Evolutionary conservation across 2,329 filamentous ascomycete species (phyloP), one percentile per base, ranked within the genome.

Genomic region (Chaetomium globosum): DNA sequence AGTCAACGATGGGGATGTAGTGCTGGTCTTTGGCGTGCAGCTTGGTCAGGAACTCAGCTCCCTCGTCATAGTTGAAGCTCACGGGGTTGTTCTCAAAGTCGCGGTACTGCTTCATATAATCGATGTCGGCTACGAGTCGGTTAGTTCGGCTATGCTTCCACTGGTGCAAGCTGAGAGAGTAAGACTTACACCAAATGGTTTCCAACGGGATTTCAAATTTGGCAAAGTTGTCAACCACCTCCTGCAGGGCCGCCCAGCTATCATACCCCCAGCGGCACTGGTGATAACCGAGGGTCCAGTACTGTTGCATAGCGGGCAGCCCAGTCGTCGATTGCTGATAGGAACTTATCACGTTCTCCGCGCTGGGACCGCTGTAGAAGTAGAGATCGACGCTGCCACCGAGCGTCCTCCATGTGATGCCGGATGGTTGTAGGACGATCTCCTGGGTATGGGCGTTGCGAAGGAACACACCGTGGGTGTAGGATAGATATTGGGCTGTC

Each of bases 211-310:
- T 91, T 19, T 80, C 77, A 49, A 85, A 84, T 57, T 81, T 80
- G 43, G 82, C 84, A 76, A 91, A 91, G 74, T 86, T 87, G 66
- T 85, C 83, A 5, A 91, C 83, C 1, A 91, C 88, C 58, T 87
- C 84, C 68, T 89, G 83, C 3, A 92, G 73, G 31, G 86, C 81
- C 1, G 85, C 84, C 86, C 89, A 92, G 71, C 91, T 92, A 48
- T 83, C 79, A 74, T 95, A 95, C 0, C 91, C 92, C 87, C 91
- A 95, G 65, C 90, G 84, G 71, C 91, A 94, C 74, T 96, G 91
- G 69, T 96, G 92, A 74, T 84, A 94, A 0, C 92, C 92, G 66
- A 96, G 86, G 0, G 88, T 87, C 82, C 87, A 94, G 78, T 95
- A 95, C 70, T 90, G 88, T 73, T 93, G 89, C 86, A 94, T 88